Percentiles rank a stretch among this genome's conserved stretches.
These are phyloP conservation scores for Fusarium phyllophilum DNA, from an alignment of 2,329 filamentous ascomycete species.

Conservation along the genomic window DNA sequence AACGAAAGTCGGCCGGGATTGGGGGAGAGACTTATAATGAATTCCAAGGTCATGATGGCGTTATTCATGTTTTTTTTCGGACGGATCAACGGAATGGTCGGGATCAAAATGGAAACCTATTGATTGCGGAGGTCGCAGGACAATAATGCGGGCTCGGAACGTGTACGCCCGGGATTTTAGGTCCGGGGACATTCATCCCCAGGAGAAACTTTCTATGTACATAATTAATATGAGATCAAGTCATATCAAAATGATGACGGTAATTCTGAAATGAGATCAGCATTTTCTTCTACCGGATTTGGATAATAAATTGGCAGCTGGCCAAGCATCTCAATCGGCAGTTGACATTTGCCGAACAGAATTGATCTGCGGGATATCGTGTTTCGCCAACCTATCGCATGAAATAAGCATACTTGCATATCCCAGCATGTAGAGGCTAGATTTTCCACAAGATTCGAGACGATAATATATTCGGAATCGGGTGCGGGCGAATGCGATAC, in stretches of 20 bases:
- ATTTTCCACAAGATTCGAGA: background rate
- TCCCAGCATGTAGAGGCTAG: rapidly evolving
- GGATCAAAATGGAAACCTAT: background rate
- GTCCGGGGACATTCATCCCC: background rate
- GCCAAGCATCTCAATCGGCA: background rate
- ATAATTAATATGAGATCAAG: too few species aligned
- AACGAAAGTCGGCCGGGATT: background rate
- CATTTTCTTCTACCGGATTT: background rate
- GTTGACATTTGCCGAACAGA: background rate
- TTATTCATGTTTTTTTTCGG: background rate
- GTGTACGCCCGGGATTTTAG: too few species aligned
- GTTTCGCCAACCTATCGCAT: background rate
- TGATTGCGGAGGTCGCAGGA: background rate
- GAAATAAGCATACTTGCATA: background rate
- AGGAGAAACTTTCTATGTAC: background rate
- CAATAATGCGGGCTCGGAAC: background rate
- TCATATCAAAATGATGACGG: background rate
- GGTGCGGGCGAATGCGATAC: background rate
- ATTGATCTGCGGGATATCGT: background rate
- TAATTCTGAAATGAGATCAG: background rate
- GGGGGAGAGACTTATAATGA: too few species aligned
- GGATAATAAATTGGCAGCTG: background rate
- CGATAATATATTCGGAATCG: background rate
- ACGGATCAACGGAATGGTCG: background rate
- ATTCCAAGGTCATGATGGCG: background rate